These are phyloP conservation scores for Plasmodium gaboni DNA, from an alignment of 169 alveolate species.

Conservation along the genomic window DNA sequence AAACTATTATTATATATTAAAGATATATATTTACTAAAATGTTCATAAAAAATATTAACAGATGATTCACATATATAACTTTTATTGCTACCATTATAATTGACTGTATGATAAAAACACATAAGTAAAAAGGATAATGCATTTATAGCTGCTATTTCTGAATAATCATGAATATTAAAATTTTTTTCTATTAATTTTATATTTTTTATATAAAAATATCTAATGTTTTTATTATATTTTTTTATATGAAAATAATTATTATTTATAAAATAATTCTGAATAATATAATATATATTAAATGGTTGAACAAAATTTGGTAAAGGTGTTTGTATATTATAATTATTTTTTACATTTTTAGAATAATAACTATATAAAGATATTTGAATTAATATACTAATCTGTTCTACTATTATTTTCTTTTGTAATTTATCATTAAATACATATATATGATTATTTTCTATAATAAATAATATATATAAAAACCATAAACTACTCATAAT, in stretches of 20 bases:
- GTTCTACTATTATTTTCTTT: slow-evolving; percentile 64
- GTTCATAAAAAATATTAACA: slow-evolving; percentile 45
- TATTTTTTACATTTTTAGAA: slow-evolving; percentile 62
- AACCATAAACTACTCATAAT: slow-evolving; percentile 75
- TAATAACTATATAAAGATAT: slow-evolving; percentile 64
- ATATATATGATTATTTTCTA: slow-evolving; percentile 57
- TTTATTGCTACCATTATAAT: not conserved
- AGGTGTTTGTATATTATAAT: slow-evolving; percentile 54
- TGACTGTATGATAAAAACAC: slow-evolving; percentile 35
- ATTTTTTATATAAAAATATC: slow-evolving; percentile 7
- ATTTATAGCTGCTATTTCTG: slow-evolving; percentile 73
- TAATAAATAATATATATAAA: slow-evolving; percentile 48
- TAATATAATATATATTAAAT: slow-evolving; percentile 39
- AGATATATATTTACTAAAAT: slow-evolving; percentile 64
- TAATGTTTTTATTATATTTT: slow-evolving; percentile 13
- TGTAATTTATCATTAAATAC: slow-evolving; percentile 64
- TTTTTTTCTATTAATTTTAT: slow-evolving; percentile 38
- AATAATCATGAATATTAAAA: slow-evolving; percentile 67
- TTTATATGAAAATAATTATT: slow-evolving; percentile 8
- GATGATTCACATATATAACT: slow-evolving; percentile 63
- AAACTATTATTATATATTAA: slow-evolving; percentile 67
- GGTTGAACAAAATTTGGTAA: slow-evolving; percentile 59
- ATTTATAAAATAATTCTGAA: slow-evolving; percentile 27
- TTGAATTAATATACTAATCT: slow-evolving; percentile 44
- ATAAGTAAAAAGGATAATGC: slow-evolving; percentile 39